Evolutionary conservation across 2,329 filamentous ascomycete genomes (phyloP).

Genomic region (Ceratocystis colombiana): DNA sequence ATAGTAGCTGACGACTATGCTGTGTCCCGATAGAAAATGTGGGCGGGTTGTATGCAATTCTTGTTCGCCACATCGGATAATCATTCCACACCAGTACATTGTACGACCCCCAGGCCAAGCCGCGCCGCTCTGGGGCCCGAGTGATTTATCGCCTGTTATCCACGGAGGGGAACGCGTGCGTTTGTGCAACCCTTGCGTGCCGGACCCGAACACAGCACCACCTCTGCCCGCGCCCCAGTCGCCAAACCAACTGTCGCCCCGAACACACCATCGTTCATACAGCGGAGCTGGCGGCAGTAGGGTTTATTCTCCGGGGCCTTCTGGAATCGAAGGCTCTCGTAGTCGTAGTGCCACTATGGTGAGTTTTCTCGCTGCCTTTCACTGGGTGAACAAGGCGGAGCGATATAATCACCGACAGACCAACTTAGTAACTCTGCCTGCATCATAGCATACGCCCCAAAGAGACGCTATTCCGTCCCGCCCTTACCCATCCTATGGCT

Average conservation of each 20-base stretch:
- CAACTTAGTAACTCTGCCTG: conserved; percentile 17
- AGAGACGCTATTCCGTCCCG: conserved; percentile 3
- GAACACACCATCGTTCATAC: conserved; percentile 39
- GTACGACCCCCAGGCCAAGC: conserved; percentile 56
- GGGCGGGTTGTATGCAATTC: conserved; percentile 80
- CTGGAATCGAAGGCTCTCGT: conserved; percentile 28
- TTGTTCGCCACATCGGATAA: conserved; percentile 90
- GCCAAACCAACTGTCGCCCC: conserved; percentile 32
- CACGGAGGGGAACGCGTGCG: conserved; percentile 48
- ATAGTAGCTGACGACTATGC: conserved; percentile 15
- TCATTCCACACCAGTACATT: conserved; percentile 86
- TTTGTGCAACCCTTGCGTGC: conserved; percentile 53
- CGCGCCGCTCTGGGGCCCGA: conserved; percentile 13
- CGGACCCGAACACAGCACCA: conserved; percentile 50
- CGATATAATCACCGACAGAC: not conserved
- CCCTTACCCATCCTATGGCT: conserved; percentile 24
- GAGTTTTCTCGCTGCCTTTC: conserved; percentile 28
- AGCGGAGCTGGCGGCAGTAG: conserved; percentile 35
- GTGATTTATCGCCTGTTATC: conserved; percentile 19
- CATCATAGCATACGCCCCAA: conserved; percentile 20
- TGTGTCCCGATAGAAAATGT: conserved; percentile 55
- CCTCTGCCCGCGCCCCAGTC: conserved; percentile 34
- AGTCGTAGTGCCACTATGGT: conserved; percentile 45
- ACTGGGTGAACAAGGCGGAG: not conserved
- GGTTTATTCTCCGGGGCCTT: conserved; percentile 19